phyloP scores from a whole-genome alignment of 2,329 filamentous ascomycete species.

The Lasiodiplodia gonubiensis region DNA sequence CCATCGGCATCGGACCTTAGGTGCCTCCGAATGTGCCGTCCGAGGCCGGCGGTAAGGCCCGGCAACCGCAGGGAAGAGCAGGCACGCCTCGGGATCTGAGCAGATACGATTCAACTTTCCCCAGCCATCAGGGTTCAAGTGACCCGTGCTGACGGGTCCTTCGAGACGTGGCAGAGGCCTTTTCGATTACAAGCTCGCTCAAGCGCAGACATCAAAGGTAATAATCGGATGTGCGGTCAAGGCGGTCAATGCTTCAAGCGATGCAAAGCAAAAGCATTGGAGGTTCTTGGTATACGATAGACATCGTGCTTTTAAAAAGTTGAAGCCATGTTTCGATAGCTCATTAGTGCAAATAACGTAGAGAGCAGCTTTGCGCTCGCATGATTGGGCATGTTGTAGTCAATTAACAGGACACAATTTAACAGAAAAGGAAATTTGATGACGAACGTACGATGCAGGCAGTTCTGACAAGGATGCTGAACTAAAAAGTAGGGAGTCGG shows the following conservation, averaged over 20 bases:
- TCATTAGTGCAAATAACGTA: too few relatives aligned
- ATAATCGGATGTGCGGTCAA: background rate
- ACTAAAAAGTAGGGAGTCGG: background rate
- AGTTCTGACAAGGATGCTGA: background rate
- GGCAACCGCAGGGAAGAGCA: constrained; percentile 17
- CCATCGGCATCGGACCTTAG: background rate
- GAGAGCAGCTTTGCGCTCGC: too few relatives aligned
- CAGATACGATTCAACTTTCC: background rate
- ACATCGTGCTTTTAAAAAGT: background rate
- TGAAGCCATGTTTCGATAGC: too few relatives aligned
- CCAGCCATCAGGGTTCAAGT: background rate
- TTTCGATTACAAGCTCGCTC: background rate
- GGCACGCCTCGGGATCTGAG: background rate
- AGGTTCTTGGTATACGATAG: background rate
- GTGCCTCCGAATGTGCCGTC: background rate
- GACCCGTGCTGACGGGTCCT: constrained; percentile 4
- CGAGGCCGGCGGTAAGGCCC: constrained; percentile 1
- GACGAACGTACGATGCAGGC: background rate
- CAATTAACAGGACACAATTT: too few relatives aligned
- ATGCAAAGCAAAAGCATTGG: background rate
- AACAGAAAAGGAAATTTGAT: background rate
- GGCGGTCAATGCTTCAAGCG: background rate
- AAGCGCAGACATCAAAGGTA: background rate
- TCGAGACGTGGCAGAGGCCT: constrained; percentile 3
- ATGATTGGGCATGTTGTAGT: too few relatives aligned